Evolutionary conservation across 805 yeast genomes (phyloP).

Genomic region (Suhomyces prunicola): DNA sequence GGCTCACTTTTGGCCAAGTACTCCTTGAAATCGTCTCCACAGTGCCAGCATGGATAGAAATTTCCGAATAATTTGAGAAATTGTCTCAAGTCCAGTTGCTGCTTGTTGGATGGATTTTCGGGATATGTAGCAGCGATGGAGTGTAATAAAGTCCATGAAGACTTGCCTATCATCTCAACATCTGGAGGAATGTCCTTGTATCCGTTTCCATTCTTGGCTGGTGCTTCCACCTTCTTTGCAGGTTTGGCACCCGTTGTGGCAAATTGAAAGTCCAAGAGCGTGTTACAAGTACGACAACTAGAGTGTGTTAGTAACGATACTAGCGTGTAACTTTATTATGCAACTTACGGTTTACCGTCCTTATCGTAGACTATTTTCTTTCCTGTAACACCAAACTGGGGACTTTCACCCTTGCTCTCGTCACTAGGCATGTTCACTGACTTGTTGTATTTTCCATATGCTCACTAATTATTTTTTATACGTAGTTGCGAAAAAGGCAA

Average conservation of each 20-base stretch:
- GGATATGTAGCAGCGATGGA: slow-evolving; percentile 90
- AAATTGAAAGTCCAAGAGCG: slow-evolving; percentile 72
- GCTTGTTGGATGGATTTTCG: slow-evolving; percentile 51
- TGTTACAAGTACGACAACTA: slow-evolving; percentile 86
- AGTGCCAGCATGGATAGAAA: slow-evolving; percentile 90
- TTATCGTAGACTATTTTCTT: slow-evolving; percentile 72
- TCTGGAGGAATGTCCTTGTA: slow-evolving; percentile 75
- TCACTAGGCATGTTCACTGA: slow-evolving; percentile 2
- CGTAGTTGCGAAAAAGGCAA: not conserved
- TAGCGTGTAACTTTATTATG: not conserved
- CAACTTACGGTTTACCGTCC: slow-evolving; percentile 88
- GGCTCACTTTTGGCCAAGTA: slow-evolving; percentile 58
- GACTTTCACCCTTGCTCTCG: slow-evolving; percentile 16
- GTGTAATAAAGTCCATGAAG: slow-evolving; percentile 92
- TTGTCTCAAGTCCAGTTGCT: slow-evolving; percentile 68
- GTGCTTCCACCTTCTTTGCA: slow-evolving; percentile 3
- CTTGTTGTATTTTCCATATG: not conserved
- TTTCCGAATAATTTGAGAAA: slow-evolving; percentile 71
- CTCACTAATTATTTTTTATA: not conserved
- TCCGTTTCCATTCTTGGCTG: slow-evolving; percentile 6
- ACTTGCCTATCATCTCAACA: slow-evolving; percentile 71
- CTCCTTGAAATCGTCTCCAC: slow-evolving; percentile 78
- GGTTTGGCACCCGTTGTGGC: slow-evolving; percentile 34
- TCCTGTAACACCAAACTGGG: slow-evolving; percentile 57
- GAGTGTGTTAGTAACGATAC: not conserved